A percentile compares a stretch with the other conserved stretches of the same genome.
Conservation (phyloP, 1,284 basidiomycete species). For the Melanopsichium pennsylvanicum region DNA sequence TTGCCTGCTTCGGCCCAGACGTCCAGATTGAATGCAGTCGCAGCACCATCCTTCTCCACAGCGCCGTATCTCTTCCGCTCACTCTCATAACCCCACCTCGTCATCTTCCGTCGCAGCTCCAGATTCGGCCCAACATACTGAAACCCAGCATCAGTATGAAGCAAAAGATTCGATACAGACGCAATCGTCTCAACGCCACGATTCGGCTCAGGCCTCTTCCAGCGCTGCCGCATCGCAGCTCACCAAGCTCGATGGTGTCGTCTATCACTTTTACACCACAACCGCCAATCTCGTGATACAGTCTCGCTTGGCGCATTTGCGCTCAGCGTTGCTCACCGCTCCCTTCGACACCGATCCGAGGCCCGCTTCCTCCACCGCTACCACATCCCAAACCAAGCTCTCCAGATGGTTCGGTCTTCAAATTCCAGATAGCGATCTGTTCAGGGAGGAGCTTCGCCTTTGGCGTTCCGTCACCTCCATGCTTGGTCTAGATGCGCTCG, state of each 20-base stretch:
- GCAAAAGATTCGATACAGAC: conserved; percentile 11
- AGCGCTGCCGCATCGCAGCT: conserved; percentile 14
- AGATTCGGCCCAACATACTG: conserved; percentile 11
- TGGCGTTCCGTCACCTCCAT: conserved; percentile 58
- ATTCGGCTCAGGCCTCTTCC: neutral
- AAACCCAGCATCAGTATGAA: conserved; percentile 17
- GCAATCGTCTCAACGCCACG: conserved; percentile 11
- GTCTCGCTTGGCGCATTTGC: conserved; percentile 53
- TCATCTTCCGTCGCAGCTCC: conserved; percentile 18
- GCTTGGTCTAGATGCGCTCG: conserved; percentile 12
- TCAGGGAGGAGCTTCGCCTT: conserved; percentile 62
- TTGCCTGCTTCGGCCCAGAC: conserved; percentile 10
- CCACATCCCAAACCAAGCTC: conserved; percentile 18
- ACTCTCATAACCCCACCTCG: conserved; percentile 13
- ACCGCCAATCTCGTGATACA: conserved; percentile 63
- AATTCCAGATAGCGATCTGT: conserved; percentile 62
- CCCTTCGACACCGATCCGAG: conserved; percentile 13
- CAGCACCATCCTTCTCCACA: conserved; percentile 10
- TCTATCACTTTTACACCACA: conserved; percentile 66
- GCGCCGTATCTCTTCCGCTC: conserved; percentile 13
- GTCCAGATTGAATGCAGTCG: conserved; percentile 35
- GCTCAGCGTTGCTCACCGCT: conserved; percentile 18
- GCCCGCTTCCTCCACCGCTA: neutral
- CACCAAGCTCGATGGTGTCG: conserved; percentile 47
- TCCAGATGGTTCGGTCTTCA: conserved; percentile 66